Conservation (phyloP, 805 yeast genomes). For the Starmera quercuum region DNA sequence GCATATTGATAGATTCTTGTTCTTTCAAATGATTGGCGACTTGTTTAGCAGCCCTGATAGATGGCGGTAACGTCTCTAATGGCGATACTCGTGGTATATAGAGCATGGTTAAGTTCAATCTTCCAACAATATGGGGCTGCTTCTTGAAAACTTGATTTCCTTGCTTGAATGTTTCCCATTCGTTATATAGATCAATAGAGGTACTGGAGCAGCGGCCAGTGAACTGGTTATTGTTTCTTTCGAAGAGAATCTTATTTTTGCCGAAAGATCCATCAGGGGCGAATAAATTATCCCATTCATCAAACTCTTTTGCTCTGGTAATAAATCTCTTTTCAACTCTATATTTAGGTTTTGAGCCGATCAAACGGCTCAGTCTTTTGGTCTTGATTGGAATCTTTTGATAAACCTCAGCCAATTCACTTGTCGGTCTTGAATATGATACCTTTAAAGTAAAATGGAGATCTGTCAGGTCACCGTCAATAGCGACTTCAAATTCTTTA, state of each 20-base stretch:
- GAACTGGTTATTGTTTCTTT: constrained; percentile 46
- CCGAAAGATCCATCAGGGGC: constrained; percentile 91
- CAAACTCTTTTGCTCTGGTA: constrained; percentile 39
- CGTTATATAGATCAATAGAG: constrained; percentile 63
- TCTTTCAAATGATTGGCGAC: constrained; percentile 30
- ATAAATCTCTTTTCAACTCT: constrained; percentile 36
- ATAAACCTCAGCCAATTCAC: constrained; percentile 48
- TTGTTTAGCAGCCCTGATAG: constrained; percentile 46
- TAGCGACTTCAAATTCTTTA: constrained; percentile 76
- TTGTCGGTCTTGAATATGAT: constrained; percentile 37
- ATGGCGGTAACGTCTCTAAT: constrained; percentile 61
- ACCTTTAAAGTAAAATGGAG: constrained; percentile 70
- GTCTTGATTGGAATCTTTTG: constrained; percentile 46
- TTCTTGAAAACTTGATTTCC: constrained; percentile 22
- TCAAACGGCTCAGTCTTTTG: constrained; percentile 36
- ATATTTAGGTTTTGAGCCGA: constrained; percentile 32
- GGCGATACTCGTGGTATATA: constrained; percentile 57
- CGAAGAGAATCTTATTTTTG: constrained; percentile 59
- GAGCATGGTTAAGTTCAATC: constrained; percentile 58
- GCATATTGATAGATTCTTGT: constrained; percentile 29
- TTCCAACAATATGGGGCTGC: constrained; percentile 57
- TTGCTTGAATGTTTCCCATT: constrained; percentile 56
- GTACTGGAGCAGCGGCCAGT: constrained; percentile 45
- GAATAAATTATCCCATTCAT: constrained; percentile 53
- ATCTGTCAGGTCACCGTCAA: constrained; percentile 46